Evolutionary conservation across 345 rosid genomes (phyloP).

Genomic region (Arabidopsis arenosa): DNA sequence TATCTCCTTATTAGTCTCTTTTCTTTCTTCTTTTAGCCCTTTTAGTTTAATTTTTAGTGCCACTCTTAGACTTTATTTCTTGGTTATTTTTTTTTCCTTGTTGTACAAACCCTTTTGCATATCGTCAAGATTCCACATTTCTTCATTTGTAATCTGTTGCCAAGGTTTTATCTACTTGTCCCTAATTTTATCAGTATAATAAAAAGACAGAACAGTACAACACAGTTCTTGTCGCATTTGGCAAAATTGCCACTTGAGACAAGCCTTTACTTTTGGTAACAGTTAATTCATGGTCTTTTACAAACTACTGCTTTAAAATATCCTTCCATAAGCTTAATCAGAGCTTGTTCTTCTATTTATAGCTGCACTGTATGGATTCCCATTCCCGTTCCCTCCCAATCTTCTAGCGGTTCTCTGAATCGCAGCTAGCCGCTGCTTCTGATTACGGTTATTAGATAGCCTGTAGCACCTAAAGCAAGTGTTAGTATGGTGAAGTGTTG

Average conservation of each 20-base stretch:
- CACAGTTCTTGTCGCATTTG: conserved; percentile 13
- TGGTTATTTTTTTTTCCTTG: conserved; percentile 6
- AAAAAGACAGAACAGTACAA: background rate
- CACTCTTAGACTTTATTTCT: conserved; percentile 10
- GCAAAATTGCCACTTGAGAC: conserved; percentile 30
- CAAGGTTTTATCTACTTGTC: background rate
- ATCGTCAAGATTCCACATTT: conserved; percentile 18
- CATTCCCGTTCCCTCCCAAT: conserved; percentile 59
- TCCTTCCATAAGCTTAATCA: conserved; percentile 29
- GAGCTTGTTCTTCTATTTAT: conserved; percentile 40
- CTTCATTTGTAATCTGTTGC: background rate
- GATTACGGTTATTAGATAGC: conserved; percentile 32
- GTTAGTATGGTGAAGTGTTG: background rate
- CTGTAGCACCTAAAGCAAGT: conserved; percentile 8
- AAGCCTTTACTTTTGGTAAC: conserved; percentile 22
- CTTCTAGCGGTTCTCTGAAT: conserved; percentile 60
- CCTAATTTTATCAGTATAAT: background rate
- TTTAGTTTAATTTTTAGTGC: conserved; percentile 27
- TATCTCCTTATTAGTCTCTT: conserved; percentile 17
- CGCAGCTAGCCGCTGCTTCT: conserved; percentile 48
- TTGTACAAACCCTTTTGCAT: conserved; percentile 12
- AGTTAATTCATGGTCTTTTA: conserved; percentile 1
- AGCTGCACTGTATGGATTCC: conserved; percentile 44
- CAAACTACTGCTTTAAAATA: conserved; percentile 18
- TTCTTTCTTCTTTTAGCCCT: background rate